Conservation (phyloP, 805 yeast species). For the Lipomyces chichibuensis region DNA sequence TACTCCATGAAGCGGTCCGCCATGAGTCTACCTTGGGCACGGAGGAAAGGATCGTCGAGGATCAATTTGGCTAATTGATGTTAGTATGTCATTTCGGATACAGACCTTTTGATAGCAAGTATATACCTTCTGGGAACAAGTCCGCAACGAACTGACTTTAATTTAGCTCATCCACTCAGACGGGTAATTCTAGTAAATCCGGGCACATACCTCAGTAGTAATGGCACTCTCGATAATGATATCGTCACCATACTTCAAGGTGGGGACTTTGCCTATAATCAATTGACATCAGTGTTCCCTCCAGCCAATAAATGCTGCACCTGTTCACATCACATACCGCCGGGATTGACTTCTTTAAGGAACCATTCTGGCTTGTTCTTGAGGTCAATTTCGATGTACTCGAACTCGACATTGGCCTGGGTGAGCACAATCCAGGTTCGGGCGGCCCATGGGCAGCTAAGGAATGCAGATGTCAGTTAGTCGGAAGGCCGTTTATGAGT, state of each 20-base stretch:
- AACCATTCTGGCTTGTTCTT: constrained; percentile 42
- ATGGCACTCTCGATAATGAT: constrained; percentile 8
- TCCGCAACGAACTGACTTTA: constrained; percentile 37
- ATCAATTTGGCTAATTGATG: constrained; percentile 50
- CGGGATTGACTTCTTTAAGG: constrained; percentile 38
- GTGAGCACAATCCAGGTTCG: constrained; percentile 41
- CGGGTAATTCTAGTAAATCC: neutral
- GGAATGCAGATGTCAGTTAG: neutral
- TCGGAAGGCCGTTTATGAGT: neutral
- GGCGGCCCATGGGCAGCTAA: constrained; percentile 41
- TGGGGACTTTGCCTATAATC: constrained; percentile 39
- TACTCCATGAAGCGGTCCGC: constrained; percentile 36
- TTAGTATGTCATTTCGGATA: neutral
- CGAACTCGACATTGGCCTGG: constrained; percentile 39
- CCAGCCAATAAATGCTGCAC: neutral
- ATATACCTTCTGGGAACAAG: constrained; percentile 37
- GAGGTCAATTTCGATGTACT: constrained; percentile 39
- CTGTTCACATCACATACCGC: constrained; percentile 24
- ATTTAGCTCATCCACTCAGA: neutral
- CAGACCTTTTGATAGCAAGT: too few relatives aligned
- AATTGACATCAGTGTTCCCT: neutral
- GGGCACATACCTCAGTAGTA: constrained; percentile 12
- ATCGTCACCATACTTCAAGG: constrained; percentile 37
- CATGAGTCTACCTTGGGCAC: constrained; percentile 36
- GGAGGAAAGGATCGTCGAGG: constrained; percentile 88